Evolutionary conservation across 1,284 basidiomycete genomes (phyloP).

Genomic region (Cryptococcus deneoformans): DNA sequence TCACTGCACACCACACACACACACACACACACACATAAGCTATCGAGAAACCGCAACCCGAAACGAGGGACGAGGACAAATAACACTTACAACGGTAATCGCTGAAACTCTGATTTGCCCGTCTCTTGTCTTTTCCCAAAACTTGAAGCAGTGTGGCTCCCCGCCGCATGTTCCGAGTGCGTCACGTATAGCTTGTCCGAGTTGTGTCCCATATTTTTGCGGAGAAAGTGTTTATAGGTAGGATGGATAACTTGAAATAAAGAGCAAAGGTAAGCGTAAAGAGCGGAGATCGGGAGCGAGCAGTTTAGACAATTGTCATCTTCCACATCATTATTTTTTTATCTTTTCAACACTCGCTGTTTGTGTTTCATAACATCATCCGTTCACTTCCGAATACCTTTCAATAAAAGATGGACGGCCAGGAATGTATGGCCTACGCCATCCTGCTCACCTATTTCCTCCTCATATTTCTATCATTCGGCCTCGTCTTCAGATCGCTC

Average conservation of each 20-base stretch:
- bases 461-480: constrained; percentile 51
- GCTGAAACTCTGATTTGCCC: constrained; percentile 42
- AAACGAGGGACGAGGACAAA: neutral
- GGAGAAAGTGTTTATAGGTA: too few relatives aligned
- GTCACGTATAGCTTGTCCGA: constrained; percentile 51
- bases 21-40: neutral
- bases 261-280: neutral
- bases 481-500: constrained; percentile 48
- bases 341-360: too few relatives aligned
- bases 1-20: constrained; percentile 52
- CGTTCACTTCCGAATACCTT: too few relatives aligned
- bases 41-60: neutral
- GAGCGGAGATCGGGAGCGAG: neutral
- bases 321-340: neutral
- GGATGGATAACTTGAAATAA: neutral
- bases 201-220: constrained; percentile 43
- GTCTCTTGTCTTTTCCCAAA: constrained; percentile 40
- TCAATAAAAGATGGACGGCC: constrained; percentile 5
- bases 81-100: constrained; percentile 46
- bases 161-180: constrained; percentile 48
- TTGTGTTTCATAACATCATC: too few relatives aligned
- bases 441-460: constrained; percentile 57
- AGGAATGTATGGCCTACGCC: constrained; percentile 43
- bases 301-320: neutral
- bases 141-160: constrained; percentile 43